Base-by-base conservation (phyloP, 2,329 filamentous ascomycete genomes). In the Colletotrichum sp. region DNA sequence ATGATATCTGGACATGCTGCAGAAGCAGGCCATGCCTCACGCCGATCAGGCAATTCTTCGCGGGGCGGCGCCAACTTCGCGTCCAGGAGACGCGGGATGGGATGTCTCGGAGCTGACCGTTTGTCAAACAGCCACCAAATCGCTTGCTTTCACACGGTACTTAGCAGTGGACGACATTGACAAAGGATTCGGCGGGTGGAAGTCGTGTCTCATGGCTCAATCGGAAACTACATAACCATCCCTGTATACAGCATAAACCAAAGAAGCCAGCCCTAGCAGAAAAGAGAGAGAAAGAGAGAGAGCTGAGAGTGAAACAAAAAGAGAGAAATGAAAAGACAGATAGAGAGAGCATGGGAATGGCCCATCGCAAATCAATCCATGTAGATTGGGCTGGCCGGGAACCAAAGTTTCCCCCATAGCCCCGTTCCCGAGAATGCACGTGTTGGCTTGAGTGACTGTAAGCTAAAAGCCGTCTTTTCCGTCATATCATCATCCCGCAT, bases 401-500 rank as follows among this genome's bases (percentile, higher is more conserved):
- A 32, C 55, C 30, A 44, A 36, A 30, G 39, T n/a, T n/a, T 21
- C 28, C 68, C 26, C 26, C 62, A 16, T 15, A 8, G 8, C 44
- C 62, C 62, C 32, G 26, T 36, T 16, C 49, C 16, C 32, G n/a
- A 30, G 59, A 66, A 60, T 44, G 26, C 26, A 21, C 26, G 39
- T 28, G 62, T 39, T 62, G 60, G 52, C 34, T 32, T 59, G 60
- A 67, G 68, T 62, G 8, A 32, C 30, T 16, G 12, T 49, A 13
- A 62, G 39, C 68, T 68, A 71, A 34, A 18, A 60, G 74, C 65
- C 65, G 71, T 70, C 65, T 36, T 70, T 76, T 30, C 74, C 65
- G 64, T 55, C 49, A 59, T 68, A 68, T 73, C 76, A 76, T 76
- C 76, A 77, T 76, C 59, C 66, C 65, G 68, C 72, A 73, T 72